phyloP scores from a whole-genome alignment of 148 eudicot genomes.

The Dysphania ambrosioides region DNA sequence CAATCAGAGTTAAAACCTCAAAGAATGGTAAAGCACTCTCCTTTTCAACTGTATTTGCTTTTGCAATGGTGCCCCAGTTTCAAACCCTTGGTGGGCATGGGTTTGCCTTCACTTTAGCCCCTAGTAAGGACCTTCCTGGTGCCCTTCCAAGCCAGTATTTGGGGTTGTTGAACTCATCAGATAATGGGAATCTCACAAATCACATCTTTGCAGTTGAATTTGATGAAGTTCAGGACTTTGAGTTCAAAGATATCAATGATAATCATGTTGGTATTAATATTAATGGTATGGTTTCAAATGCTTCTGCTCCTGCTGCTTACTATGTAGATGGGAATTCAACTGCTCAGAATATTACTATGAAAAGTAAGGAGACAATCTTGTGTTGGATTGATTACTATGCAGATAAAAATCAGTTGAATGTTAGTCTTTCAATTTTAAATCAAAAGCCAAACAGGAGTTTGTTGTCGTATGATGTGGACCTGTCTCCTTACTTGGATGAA shows the following conservation, averaged over 20 bases:
- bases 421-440: conserved; percentile 19
- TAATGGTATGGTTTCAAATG: conserved; percentile 26
- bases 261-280: conserved; percentile 46
- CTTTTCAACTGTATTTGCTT: conserved; percentile 48
- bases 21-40: conserved; percentile 13
- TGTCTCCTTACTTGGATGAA: conserved; percentile 17
- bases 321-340: background rate
- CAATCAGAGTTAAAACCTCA: conserved; percentile 25
- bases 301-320: conserved; percentile 28
- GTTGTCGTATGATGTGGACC: conserved; percentile 25
- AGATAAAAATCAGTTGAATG: conserved; percentile 4
- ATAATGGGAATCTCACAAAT: conserved; percentile 21
- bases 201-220: conserved; percentile 45
- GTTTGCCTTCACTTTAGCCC: conserved; percentile 40
- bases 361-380: conserved; percentile 16
- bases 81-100: conserved; percentile 52
- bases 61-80: conserved; percentile 39
- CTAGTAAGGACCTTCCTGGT: background rate
- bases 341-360: conserved; percentile 19
- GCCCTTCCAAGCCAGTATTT: conserved; percentile 34
- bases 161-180: conserved; percentile 26
- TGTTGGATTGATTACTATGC: conserved; percentile 41
- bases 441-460: conserved; percentile 27
- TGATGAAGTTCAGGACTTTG: conserved; percentile 33
- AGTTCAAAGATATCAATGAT: conserved; percentile 30